Base-by-base conservation (phyloP, 163 green algal species). In the Volvox carteri region DNA sequence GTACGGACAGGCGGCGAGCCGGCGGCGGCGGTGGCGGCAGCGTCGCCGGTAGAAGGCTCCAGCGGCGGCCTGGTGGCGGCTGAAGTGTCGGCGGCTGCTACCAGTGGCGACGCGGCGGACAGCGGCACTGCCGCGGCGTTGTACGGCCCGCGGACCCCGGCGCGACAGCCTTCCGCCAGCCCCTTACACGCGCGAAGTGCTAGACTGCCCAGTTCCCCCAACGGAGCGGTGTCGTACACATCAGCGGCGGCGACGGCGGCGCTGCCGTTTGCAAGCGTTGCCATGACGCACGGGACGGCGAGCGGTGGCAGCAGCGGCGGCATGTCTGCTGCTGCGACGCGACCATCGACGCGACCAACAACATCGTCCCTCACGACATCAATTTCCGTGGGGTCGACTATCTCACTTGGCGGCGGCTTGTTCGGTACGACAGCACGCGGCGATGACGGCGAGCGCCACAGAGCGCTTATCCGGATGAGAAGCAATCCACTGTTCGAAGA, bases 401-500 rank as follows among this genome's bases (percentile, higher is more conserved):
- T 46, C 16, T 4, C 16, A 19, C 33, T 75, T 2, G 65, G 46
- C 30, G 39, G 14, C 23, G 35, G 70, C 16, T 19, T 44, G 8
- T 5, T 44, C 44, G 5, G 14, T 41, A 58, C 41, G 21, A 41
- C 25, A n/a, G n/a, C n/a, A 48, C 60, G 41, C 41, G 28, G 39
- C 41, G 41, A 44, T 6, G 60, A 67, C 4, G 80, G 9, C 44
- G 30, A 44, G 9, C 62, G 65, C 25, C 65, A 42, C 1, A 28
- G 16, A 4, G 44, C 41, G 25, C 19, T 78, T 5, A 5, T 54
- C 1, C 41, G 79, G 14, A n/a, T 87, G 21, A 62, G 65, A 9
- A 80, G 80, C 78, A 86, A 86, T 42, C 78, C 78, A 0, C 60
- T 86, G 30, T 86, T 86, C 35, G 78, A 50, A 28, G 42, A 65